Evolutionary conservation across 78 protist species (phyloP), one percentile per base, ranked within the genome.

Genomic region (Chrysochromulina parva): DNA sequence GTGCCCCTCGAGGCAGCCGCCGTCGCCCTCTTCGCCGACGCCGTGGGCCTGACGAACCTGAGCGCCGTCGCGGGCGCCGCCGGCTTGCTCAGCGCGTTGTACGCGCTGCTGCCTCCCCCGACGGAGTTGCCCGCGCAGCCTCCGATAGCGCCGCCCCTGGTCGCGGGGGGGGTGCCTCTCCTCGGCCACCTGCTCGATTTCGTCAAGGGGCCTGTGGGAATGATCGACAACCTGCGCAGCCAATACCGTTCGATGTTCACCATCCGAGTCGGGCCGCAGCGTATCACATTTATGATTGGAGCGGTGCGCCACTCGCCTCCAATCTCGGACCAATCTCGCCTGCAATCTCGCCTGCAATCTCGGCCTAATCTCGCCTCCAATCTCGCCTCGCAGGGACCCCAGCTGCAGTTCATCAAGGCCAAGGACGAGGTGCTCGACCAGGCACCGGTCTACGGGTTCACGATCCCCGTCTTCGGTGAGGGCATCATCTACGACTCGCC

Each of bases 401-500:
- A 86, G 24, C 57, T 1, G 22, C 16, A 48, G 22, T 48, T 86
- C 57, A 17, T 50, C 58, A 59, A 58, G 19, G 78, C 28, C 53
- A 65, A 17, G 47, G 90, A 86, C 76, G 19, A 50, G 57, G 59
- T 17, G 90, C 89, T 92, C 73, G 47, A n/a, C 67, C 89, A 66
- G 65, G 14, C 71, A 0, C 88, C 87, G 58, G 93, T 91, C 22
- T 91, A 91, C 90, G 55, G 24, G 22, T 91, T 91, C 90, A 85
- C 74, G 28, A 13, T 48, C 48, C 93, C 93, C 2, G 94, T 87
- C 17, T 92, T 92, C 73, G 94, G 94, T 54, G 20, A 53, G 38
- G 86, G 60, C 50, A 74, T 91, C 16, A 84, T 58, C 24, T 82
- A 82, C 86, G 90, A 81, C 59, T 69, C 93, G 54, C 89, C 88